Evolutionary conservation across 441 rosid genomes (phyloP).

Genomic region (Gossypium davidsonii): DNA sequence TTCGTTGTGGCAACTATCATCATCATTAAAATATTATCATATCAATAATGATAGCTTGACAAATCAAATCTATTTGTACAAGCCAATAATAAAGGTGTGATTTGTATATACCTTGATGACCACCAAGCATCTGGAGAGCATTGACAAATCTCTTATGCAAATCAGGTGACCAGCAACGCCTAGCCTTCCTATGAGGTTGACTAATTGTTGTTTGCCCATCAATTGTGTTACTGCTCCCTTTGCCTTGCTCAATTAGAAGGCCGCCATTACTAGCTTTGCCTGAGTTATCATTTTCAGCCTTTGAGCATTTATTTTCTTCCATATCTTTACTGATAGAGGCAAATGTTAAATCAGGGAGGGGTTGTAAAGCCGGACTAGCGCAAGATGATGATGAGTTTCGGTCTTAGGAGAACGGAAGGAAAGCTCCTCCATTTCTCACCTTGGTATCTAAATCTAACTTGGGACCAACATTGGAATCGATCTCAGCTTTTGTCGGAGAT

Average conservation of each 20-base stretch:
- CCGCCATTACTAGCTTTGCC: slow-evolving; percentile 22
- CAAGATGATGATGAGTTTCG: slow-evolving; percentile 23
- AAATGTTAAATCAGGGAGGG: slow-evolving; percentile 57
- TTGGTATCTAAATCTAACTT: slow-evolving; percentile 52
- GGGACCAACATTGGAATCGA: slow-evolving; percentile 47
- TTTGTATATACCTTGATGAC: slow-evolving; percentile 77
- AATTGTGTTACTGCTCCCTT: slow-evolving; percentile 24
- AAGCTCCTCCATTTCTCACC: slow-evolving; percentile 79
- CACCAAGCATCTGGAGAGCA: slow-evolving; percentile 98
- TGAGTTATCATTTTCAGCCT: slow-evolving; percentile 27
- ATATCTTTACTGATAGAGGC: slow-evolving; percentile 38
- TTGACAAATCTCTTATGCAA: slow-evolving; percentile 88
- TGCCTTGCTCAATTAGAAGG: slow-evolving; percentile 29
- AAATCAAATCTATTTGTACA: neutral
- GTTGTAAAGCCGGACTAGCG: slow-evolving; percentile 24
- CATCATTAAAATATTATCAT: neutral
- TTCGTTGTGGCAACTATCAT: slow-evolving; percentile 65
- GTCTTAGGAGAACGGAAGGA: slow-evolving; percentile 83
- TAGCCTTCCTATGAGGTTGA: slow-evolving; percentile 79
- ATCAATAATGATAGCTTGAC: neutral
- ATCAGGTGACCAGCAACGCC: slow-evolving; percentile 98
- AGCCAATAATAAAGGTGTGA: neutral
- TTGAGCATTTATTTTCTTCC: slow-evolving; percentile 40
- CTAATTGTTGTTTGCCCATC: slow-evolving; percentile 32
- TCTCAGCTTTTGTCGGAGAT: slow-evolving; percentile 41